phyloP scores from a whole-genome alignment of 2,329 filamentous ascomycete species.

The Samsoniella hepiali region DNA sequence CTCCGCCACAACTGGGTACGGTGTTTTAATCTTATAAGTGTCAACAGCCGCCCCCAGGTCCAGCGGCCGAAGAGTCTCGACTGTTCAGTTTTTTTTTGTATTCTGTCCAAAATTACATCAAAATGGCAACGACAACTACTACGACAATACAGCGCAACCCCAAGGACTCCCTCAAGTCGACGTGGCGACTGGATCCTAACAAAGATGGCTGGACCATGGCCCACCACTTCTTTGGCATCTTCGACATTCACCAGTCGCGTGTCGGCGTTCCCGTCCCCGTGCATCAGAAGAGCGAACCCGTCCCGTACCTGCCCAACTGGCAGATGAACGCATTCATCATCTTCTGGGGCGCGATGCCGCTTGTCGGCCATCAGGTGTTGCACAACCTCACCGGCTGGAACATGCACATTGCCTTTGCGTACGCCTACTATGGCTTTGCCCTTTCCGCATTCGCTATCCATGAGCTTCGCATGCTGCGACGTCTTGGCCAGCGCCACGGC shows the following conservation, averaged over 20 bases:
- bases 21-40: not conserved
- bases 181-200: conserved; percentile 22
- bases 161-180: conserved; percentile 26
- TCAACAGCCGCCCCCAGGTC: not conserved
- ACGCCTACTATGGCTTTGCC: conserved; percentile 28
- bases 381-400: conserved; percentile 18
- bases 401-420: conserved; percentile 14
- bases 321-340: conserved; percentile 32
- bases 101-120: not conserved
- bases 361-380: conserved; percentile 25
- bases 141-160: conserved; percentile 18
- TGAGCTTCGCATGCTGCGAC: conserved; percentile 29
- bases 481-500: conserved; percentile 31
- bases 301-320: conserved; percentile 31
- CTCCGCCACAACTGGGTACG: not conserved
- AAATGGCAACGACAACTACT: conserved; percentile 8
- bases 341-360: conserved; percentile 26
- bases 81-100: not conserved
- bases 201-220: conserved; percentile 22
- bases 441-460: conserved; percentile 30
- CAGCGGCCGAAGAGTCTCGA: not conserved
- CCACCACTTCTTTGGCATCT: conserved; percentile 21
- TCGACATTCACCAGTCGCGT: conserved; percentile 22
- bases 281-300: conserved; percentile 32
- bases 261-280: conserved; percentile 25